Evolutionary conservation across 1,139 yeast genomes (phyloP).

Genomic region (Yamadazyma trypodendri): DNA sequence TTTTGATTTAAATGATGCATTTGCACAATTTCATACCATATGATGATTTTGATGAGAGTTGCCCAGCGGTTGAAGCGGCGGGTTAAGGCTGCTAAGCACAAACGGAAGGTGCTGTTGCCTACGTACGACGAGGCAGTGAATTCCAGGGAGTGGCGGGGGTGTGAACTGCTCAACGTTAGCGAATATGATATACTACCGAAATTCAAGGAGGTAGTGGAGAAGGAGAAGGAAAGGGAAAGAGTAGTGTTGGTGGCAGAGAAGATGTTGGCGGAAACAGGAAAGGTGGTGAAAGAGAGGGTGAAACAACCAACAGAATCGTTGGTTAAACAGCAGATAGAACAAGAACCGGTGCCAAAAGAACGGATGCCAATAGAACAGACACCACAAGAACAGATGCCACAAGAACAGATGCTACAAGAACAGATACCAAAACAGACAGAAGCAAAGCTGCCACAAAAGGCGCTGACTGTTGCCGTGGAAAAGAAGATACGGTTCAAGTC

Average conservation of each 20-base stretch:
- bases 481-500: no score
- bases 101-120: neutral
- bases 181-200: slow-evolving; percentile 11
- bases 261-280: no score
- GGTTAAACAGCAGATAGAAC: neutral
- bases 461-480: no score
- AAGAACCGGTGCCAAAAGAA: neutral
- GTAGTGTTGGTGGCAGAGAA: no score
- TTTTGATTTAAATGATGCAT: neutral
- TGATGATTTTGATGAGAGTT: slow-evolving; percentile 1
- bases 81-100: neutral
- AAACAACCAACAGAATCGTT: no score
- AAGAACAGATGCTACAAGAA: neutral
- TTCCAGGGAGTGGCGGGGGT: neutral
- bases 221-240: no score
- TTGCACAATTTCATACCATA: neutral
- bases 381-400: neutral
- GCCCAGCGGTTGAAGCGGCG: neutral
- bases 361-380: neutral
- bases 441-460: no score
- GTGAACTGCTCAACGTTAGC: neutral
- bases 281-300: no score
- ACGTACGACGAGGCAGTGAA: slow-evolving; percentile 4
- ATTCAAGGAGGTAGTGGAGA: slow-evolving; percentile 7
- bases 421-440: neutral